Evolutionary conservation across 176 grass and related monocot species (phyloP), one percentile per base, ranked within the genome.

Genomic region (Oryza rufipogon): DNA sequence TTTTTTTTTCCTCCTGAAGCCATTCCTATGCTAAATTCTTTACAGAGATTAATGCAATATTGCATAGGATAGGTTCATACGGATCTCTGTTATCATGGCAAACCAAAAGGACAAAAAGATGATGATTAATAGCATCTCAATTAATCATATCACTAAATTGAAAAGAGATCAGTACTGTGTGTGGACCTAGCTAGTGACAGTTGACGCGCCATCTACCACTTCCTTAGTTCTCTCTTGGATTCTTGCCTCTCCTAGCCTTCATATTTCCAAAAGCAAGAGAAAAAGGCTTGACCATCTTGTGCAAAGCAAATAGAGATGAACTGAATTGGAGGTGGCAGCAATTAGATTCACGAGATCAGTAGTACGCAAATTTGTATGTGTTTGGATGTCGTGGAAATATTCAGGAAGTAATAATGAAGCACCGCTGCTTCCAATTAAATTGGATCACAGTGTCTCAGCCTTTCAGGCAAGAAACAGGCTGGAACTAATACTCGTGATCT

Each of bases 171-270:
- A 76, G 38, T 39, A 28, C 10, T 58, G 58, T 11, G 4, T 77
- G 74, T 83, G 66, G 52, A 72, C 75, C 87, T 69, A 25, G 25
- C 87, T 69, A 34, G 36, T 68, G 87, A 80, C 61, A 61, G 56
- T 68, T 79, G 81, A 74, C 61, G 52, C 19, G 1, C 23, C 58
- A 80, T 80, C 87, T 75, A 84, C 33, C 33, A 15, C 9, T 12
- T 9, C 30, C 11, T 47, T 17, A 15, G 9, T 12, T 20, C 45
- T 7, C 36, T 17, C 2, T 80, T 2, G 10, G 47, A 49, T 49
- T 49, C 47, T 49, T 49, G 47, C 47, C 13, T 49, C 47, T 49
- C 47, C 47, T 44, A 44, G 69, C 9, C 38, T 63, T 11, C 69
- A 39, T 4, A 82, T 71, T 32, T 33, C 61, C 28, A 22, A 46